phyloP scores from a whole-genome alignment of 441 rosid genomes.

The Euphorbia corollata region DNA sequence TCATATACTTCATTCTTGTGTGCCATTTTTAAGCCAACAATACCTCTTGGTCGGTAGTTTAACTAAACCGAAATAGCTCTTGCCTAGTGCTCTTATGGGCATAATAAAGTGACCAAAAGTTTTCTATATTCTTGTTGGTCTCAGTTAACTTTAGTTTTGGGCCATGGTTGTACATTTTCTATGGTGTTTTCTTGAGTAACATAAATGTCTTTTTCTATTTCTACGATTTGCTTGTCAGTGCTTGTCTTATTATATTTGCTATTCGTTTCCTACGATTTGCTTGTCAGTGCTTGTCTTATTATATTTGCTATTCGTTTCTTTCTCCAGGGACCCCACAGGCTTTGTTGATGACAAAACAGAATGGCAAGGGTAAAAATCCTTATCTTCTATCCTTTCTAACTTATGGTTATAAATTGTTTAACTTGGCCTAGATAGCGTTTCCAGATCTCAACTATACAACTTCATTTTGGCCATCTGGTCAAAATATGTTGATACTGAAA shows the following conservation, averaged over 20 bases:
- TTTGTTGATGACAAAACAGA: not conserved
- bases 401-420: not conserved
- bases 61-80: not conserved
- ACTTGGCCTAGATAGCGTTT: not conserved
- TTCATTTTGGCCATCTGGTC: not conserved
- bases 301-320: not conserved
- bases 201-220: not conserved
- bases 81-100: not conserved
- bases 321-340: not conserved
- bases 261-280: not conserved
- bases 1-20: not conserved
- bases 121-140: not conserved
- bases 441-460: not conserved
- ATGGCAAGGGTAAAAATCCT: not conserved
- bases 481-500: not conserved
- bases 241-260: not conserved
- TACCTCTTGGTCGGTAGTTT: not conserved
- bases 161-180: not conserved
- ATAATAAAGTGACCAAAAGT: not conserved
- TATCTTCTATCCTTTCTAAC: not conserved
- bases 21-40: not conserved
- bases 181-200: not conserved
- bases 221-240: not conserved
- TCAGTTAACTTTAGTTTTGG: not conserved
- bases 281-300: not conserved